Evolutionary conservation across 768 basidiomycete genomes (phyloP), one percentile per base, ranked within the genome.

Genomic region (Pisolithus microcarpus): DNA sequence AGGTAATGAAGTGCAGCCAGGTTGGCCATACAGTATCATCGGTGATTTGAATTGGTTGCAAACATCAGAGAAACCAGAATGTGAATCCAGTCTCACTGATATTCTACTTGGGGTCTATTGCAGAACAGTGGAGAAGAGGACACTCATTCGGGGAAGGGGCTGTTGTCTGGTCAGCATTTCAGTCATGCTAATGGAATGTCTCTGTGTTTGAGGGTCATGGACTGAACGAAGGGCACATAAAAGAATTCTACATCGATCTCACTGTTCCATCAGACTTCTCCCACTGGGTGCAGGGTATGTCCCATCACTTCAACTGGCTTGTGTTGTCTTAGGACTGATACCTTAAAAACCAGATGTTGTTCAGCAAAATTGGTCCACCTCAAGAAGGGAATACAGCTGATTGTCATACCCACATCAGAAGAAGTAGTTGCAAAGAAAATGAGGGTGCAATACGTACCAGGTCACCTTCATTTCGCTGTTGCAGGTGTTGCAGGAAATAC

Each of bases 401-500:
- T 54, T 10, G 47, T 52, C 19, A 45, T 52, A 54, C 61, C 60
- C 23, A 55, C 55, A 18, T 44, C 26, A 23, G 48, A 50, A 30
- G 61, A 60, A 26, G 23, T 55, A 19, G 34, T 2, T 8, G 46
- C 31, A 28, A 51, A 51, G 13, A 43, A 52, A 39, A 16, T 16
- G 7, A 40, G n/a, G 18, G 42, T 53, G n/a, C 37, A 52, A 30
- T 55, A 55, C 30, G 18, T 28, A 30, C 57, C 60, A 28, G 60
- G 58, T 4, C 44, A 54, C 21, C 57, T 59, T 28, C 63, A 67
- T 52, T 57, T 67, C 42, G 65, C 63, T 28, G 51, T 67, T 46
- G 62, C 61, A 46, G 63, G 65, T 16, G 38, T 51, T 23, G 55
- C 59, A 2, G 63, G 62, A 5, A 59, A 51, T 18, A 64, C 64